Conservation (phyloP, 306 rosid species). For the Prunus campanulata region DNA sequence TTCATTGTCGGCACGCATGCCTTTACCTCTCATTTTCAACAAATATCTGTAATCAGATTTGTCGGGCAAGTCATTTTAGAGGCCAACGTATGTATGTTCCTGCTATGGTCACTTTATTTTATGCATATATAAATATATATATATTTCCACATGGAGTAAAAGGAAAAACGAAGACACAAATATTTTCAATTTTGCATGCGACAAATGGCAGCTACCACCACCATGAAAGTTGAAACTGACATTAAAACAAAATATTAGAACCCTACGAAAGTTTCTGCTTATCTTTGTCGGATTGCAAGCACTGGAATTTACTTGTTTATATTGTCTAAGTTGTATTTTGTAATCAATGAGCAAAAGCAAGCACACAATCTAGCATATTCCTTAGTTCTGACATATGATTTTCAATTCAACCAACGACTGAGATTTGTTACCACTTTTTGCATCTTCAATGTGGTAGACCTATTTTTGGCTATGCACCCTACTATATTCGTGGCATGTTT, state of each 20-base stretch:
- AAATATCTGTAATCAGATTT: neutral
- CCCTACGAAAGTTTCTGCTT: neutral
- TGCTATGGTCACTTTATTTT: neutral
- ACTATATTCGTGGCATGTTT: no score
- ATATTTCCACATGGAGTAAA: neutral
- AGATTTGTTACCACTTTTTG: no score
- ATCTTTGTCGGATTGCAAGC: neutral
- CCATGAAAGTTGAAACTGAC: no score
- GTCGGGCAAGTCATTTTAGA: neutral
- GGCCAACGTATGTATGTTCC: neutral
- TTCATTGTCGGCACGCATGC: conserved; percentile 3
- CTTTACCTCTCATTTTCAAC: neutral
- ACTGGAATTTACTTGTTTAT: neutral
- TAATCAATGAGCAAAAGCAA: neutral
- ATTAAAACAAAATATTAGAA: neutral
- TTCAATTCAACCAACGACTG: no score
- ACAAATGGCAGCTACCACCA: neutral
- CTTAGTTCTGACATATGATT: neutral
- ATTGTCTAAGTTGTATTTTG: neutral
- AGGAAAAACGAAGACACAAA: neutral
- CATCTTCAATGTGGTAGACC: no score
- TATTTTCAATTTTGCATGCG: neutral
- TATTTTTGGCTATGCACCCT: no score
- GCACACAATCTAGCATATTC: neutral
- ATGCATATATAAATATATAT: no score